Percentiles rank a stretch among this genome's conserved stretches.
Conservation (phyloP, 2,329 filamentous ascomycete species). For the Orbilia quercus region DNA sequence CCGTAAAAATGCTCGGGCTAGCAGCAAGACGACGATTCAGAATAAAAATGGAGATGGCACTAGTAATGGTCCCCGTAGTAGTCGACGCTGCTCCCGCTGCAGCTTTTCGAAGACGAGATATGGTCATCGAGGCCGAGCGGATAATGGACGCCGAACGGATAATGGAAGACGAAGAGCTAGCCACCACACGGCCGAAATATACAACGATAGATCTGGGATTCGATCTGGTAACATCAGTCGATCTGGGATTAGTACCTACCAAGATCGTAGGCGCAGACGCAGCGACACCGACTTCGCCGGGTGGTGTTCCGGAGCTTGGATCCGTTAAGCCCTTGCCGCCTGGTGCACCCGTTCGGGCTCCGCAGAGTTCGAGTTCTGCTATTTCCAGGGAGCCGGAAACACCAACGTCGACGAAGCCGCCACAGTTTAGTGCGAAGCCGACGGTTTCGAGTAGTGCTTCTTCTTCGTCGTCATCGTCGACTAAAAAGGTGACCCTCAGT, state of each 20-base stretch:
- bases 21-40: slow-evolving; percentile 13
- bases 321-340: slow-evolving; percentile 23
- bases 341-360: neutral
- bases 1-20: slow-evolving; percentile 20
- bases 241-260: slow-evolving; percentile 11
- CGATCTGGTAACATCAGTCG: slow-evolving; percentile 24
- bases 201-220: slow-evolving; percentile 34
- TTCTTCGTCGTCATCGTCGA: neutral
- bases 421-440: slow-evolving; percentile 20
- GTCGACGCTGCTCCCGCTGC: slow-evolving; percentile 31
- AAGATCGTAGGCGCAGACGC: neutral
- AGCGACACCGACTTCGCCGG: neutral
- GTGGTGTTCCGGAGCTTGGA: slow-evolving; percentile 10
- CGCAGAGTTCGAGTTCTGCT: neutral
- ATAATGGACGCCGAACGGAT: slow-evolving; percentile 20
- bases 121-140: slow-evolving; percentile 26
- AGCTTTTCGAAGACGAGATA: slow-evolving; percentile 17
- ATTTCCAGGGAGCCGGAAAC: neutral
- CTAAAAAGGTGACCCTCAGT: neutral
- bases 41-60: slow-evolving; percentile 12
- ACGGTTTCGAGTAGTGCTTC: too few species aligned
- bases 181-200: neutral
- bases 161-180: slow-evolving; percentile 14
- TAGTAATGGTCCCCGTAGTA: slow-evolving; percentile 24
- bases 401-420: slow-evolving; percentile 1